A percentile compares a stretch with the other conserved stretches of the same genome.
phyloP scores from a whole-genome alignment of 306 rosid species.

The Sphenostylis stenocarpa region DNA sequence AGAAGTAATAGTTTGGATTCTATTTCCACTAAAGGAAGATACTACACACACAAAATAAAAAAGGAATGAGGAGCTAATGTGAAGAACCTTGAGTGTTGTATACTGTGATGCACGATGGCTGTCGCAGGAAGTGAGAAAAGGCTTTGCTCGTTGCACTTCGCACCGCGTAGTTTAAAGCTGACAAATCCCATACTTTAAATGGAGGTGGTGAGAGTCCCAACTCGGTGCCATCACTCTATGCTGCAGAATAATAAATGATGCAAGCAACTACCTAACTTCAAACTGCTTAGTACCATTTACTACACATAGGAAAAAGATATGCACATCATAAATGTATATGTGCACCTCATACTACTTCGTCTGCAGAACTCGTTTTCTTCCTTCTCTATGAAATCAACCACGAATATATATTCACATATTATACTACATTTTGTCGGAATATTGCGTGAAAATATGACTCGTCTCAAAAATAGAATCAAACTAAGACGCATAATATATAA shows the following conservation, averaged over 20 bases:
- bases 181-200: background rate
- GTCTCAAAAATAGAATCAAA: too few relatives aligned
- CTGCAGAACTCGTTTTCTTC: background rate
- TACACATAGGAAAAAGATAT: background rate
- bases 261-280: background rate
- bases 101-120: background rate
- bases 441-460: too few relatives aligned
- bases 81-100: background rate
- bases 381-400: background rate
- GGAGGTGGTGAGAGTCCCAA: background rate
- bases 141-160: background rate
- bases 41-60: background rate
- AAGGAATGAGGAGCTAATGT: background rate
- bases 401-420: background rate
- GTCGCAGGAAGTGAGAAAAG: background rate
- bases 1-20: background rate
- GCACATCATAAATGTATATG: background rate
- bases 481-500: too few relatives aligned
- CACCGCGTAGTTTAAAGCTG: background rate
- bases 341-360: background rate
- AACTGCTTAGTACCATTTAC: background rate
- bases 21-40: background rate
- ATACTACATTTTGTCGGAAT: too few relatives aligned
- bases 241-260: conserved; percentile 5
- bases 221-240: background rate